These are phyloP conservation scores for Anisodus acutangulus DNA, from an alignment of 257 asterid genomes.

Conservation along the genomic window DNA sequence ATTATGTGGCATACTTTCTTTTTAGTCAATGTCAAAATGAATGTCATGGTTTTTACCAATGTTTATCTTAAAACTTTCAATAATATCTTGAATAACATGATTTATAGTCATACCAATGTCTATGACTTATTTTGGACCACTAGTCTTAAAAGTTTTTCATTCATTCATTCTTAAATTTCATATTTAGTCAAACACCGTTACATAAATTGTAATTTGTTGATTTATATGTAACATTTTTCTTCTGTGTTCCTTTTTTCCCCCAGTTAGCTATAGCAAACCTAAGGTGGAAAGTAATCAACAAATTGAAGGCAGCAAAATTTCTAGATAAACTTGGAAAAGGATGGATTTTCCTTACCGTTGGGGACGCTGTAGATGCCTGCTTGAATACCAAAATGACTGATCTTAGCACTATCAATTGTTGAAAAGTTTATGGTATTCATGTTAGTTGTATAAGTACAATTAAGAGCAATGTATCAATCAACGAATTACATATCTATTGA, in stretches of 20 bases:
- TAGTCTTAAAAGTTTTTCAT: not conserved
- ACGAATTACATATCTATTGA: not conserved
- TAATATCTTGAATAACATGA: not conserved
- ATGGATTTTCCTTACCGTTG: constrained; percentile 60
- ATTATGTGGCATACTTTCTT: not conserved
- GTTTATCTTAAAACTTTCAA: not conserved
- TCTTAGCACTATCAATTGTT: constrained; percentile 24
- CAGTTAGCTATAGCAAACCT: constrained; percentile 74
- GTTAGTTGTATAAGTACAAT: not conserved
- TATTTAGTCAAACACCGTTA: not conserved
- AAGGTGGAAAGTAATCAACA: constrained; percentile 72
- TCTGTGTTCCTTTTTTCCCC: not conserved
- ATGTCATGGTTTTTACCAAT: not conserved
- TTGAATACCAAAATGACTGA: constrained; percentile 46
- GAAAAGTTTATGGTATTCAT: not conserved
- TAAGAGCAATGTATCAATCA: not conserved
- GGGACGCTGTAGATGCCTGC: constrained; percentile 69
- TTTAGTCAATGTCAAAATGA: not conserved
- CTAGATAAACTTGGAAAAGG: constrained; percentile 58
- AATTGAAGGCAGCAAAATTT: constrained; percentile 59
- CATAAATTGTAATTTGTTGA: too few relatives aligned
- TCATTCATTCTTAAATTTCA: too few relatives aligned
- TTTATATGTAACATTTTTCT: too few relatives aligned
- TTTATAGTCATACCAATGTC: not conserved
- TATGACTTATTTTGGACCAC: not conserved